Base-by-base conservation (phyloP, 1,284 basidiomycete species). In the Ustilago nuda region DNA sequence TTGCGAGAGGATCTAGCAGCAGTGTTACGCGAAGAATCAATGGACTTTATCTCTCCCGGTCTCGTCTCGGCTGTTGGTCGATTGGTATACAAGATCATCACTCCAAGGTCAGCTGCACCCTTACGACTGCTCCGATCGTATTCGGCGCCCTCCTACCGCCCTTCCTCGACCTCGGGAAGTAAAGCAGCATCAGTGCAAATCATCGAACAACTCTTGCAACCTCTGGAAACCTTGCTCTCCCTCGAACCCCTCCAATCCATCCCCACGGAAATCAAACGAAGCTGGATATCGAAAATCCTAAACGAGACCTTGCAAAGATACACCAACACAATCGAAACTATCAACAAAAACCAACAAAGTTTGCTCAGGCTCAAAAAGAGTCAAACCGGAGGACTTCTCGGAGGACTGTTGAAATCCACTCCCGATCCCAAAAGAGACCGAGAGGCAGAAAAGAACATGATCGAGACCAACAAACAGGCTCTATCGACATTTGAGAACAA, bases 51-150 rank as follows among this genome's bases (percentile, higher is more conserved):
- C 23, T 32, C 23, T 4, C 57, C 67, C 0, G 68, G 64, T 0
- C 39, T 76, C 0, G 32, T 50, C 13, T 52, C 56, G 0, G 45
- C 35, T 1, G 62, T 78, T 7, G 68, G 66, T 1, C 33, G 59
- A 0, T 30, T 53, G 1, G 60, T 73, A 5, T 64, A 65, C 13
- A 82, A 87, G 5, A 91, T 95, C 62, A 87, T 98, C 27, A 90
- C 90, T 7, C 89, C 90, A 56, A 91, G 94, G 13, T 94, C 92
- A 75, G 92, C 91, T 70, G 95, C 97, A 78, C 91, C 93, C 3
- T 89, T 99, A 48, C 90, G 93, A 41, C 91, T 93, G 11, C 93
- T 98, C 55, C 90, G 94, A 53, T 93, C 93, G 0, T 93, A 97
- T 78, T 93, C 94, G 0, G 92, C 92, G 1, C 93, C 67, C 1